Conservation (phyloP, 2,329 filamentous ascomycete species). For the Pseudogymnoascus sp. region DNA sequence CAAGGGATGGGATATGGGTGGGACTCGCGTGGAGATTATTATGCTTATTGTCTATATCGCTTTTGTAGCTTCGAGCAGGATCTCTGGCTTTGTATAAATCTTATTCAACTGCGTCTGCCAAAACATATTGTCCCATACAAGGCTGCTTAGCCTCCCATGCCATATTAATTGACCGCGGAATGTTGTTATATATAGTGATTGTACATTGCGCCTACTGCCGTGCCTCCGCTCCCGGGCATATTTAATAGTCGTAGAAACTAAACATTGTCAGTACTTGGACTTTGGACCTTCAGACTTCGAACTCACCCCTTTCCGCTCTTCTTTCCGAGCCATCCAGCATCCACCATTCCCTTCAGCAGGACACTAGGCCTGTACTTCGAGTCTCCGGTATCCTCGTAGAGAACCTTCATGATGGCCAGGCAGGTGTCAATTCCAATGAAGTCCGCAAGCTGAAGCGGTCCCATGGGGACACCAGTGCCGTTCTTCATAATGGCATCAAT, state of each 20-base stretch:
- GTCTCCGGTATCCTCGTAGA: conserved; percentile 86
- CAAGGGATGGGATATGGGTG: background rate
- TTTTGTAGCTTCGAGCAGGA: background rate
- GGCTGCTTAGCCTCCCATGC: background rate
- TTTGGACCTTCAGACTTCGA: background rate
- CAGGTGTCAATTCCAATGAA: conserved; percentile 98
- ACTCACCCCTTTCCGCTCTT: conserved; percentile 78
- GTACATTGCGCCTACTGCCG: background rate
- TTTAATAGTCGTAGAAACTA: conserved; percentile 11
- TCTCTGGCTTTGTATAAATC: conserved; percentile 7
- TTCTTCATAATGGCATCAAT: conserved; percentile 99
- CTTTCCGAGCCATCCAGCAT: conserved; percentile 95
- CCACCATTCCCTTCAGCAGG: conserved; percentile 87
- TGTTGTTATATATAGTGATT: background rate
- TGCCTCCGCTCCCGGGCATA: background rate
- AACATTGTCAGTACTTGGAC: background rate
- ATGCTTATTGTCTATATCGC: background rate
- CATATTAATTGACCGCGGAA: background rate
- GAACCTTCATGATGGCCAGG: conserved; percentile 90
- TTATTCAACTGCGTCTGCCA: background rate
- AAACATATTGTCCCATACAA: background rate
- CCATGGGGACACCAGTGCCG: conserved; percentile 97
- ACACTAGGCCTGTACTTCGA: conserved; percentile 91
- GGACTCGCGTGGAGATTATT: background rate
- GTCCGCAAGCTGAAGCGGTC: conserved; percentile 84